Base-by-base conservation (phyloP, 768 basidiomycete genomes). In the Leccinum truebloodii region DNA sequence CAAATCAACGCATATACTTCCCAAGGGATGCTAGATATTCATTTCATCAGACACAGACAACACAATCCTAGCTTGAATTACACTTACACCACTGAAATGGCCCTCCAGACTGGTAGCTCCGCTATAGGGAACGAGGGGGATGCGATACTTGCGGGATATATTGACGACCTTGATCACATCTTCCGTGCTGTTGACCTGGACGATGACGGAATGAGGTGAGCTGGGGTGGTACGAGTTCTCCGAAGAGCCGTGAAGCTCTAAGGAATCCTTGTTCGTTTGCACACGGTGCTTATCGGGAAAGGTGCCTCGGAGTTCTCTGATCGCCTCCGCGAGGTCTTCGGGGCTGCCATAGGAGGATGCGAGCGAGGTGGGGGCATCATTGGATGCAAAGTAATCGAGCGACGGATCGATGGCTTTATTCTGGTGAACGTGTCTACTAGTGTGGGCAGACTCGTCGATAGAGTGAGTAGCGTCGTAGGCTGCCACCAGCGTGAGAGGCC, bases 81-180 rank as follows among this genome's bases (percentile, higher is more conserved):
- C 12, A 73, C 80, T 58, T 60, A 91, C 90, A 30, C 89, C 90
- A 52, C 84, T 84, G 62, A 88, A 92, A 75, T 96, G 92, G 0
- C 93, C 93, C 71, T 96, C 94, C 14, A 95, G 79, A 67, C 87
- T 89, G 0, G 93, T 96, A 12, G 90, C 94, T 2, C 93, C 94
- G 52, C 89, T 86, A 67, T 88, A 95, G 3, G 93, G 85, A 16
- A 85, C 85, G 28, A 96, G 80, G 3, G 95, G 94, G 35, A 96
- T 78, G 52, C 79, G 79, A 71, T 86, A 88, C 70, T 86, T 86
- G 50, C 83, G 79, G 1, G 95, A 86, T 46, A 94, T 83, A 59
- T 89, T 83, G 60, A 97, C 87, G 54, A 92, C 79, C 60, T 84
- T 82, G 58, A 92, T 87, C 3, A 97, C 92, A 69, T 97, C 94